Percentiles rank a stretch among this genome's conserved stretches.
phyloP scores from a whole-genome alignment of 2,329 filamentous ascomycete genomes.

The Aspergillus costaricaensis region DNA sequence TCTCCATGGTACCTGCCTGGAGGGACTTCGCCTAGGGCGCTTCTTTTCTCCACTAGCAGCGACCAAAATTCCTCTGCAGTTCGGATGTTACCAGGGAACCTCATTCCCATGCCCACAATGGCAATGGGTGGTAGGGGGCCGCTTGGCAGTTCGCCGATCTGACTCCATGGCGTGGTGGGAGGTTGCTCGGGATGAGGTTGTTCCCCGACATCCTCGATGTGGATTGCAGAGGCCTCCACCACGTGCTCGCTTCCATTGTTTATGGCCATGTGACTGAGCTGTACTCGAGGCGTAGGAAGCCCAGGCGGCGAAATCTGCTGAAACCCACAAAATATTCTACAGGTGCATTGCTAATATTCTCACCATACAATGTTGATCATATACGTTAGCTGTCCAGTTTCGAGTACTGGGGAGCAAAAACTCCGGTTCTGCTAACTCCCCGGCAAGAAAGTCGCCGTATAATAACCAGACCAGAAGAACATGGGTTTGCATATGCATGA shows the following conservation, averaged over 20 bases:
- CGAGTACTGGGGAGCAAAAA: no score
- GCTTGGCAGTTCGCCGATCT: neutral
- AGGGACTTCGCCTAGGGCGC: conserved; percentile 25
- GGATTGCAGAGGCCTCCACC: neutral
- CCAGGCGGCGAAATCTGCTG: neutral
- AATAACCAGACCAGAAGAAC: neutral
- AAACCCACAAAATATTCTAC: neutral
- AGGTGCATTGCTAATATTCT: neutral
- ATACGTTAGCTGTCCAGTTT: neutral
- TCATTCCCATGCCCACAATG: conserved; percentile 28
- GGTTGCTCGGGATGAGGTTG: neutral
- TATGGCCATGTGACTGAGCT: neutral
- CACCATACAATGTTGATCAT: neutral
- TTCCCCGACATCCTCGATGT: neutral
- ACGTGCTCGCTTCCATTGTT: conserved; percentile 2
- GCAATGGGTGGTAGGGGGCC: conserved; percentile 18
- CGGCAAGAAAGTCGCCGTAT: conserved; percentile 1
- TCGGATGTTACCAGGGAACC: conserved; percentile 24
- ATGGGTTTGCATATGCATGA: neutral
- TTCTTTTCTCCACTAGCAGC: conserved; percentile 24
- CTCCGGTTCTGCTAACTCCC: neutral
- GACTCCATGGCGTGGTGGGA: neutral
- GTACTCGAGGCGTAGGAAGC: neutral
- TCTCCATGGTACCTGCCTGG: conserved; percentile 27
- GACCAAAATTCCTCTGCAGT: conserved; percentile 24